These are phyloP conservation scores for Penicillium tannophilum DNA, from an alignment of 495 filamentous ascomycete genomes.

Conservation along the genomic window DNA sequence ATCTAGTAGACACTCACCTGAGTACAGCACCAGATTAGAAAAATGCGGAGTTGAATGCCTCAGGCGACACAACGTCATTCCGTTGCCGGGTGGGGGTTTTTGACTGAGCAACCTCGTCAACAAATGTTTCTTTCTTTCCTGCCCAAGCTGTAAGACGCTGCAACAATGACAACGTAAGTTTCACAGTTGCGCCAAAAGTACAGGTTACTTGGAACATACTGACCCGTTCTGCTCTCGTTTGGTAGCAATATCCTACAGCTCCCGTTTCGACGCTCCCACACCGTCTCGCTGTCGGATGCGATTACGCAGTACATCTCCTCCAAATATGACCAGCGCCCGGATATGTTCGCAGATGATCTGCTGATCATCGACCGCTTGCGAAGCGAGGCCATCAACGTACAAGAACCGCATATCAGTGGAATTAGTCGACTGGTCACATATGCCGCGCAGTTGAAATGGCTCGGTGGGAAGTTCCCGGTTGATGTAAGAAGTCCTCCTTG, in stretches of 20 bases:
- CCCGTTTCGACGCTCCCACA: slow-evolving; percentile 83
- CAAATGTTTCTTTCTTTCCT: slow-evolving; percentile 31
- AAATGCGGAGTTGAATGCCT: slow-evolving; percentile 20
- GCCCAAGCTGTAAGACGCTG: slow-evolving; percentile 12
- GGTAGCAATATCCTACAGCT: slow-evolving; percentile 60
- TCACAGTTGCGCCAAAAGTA: not conserved
- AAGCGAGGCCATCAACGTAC: slow-evolving; percentile 78
- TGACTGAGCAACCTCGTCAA: slow-evolving; percentile 34
- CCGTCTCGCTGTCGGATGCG: slow-evolving; percentile 73
- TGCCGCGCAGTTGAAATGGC: slow-evolving; percentile 91
- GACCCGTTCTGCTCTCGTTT: not conserved
- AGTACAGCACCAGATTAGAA: not conserved
- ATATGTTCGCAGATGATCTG: slow-evolving; percentile 93
- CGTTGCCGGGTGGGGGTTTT: slow-evolving; percentile 38
- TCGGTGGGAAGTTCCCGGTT: slow-evolving; percentile 93
- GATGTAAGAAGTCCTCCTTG: slow-evolving; percentile 63
- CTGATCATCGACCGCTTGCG: slow-evolving; percentile 82
- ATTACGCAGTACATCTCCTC: slow-evolving; percentile 96
- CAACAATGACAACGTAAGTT: slow-evolving; percentile 50
- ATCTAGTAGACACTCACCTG: not conserved
- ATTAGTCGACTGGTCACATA: slow-evolving; percentile 85
- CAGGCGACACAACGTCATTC: slow-evolving; percentile 37
- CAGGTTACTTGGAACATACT: not conserved
- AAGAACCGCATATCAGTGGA: slow-evolving; percentile 88
- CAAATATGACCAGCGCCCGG: slow-evolving; percentile 99